Evolutionary conservation across 73 alveolate genomes (phyloP).

Genomic region (Symbiodinium natans): DNA sequence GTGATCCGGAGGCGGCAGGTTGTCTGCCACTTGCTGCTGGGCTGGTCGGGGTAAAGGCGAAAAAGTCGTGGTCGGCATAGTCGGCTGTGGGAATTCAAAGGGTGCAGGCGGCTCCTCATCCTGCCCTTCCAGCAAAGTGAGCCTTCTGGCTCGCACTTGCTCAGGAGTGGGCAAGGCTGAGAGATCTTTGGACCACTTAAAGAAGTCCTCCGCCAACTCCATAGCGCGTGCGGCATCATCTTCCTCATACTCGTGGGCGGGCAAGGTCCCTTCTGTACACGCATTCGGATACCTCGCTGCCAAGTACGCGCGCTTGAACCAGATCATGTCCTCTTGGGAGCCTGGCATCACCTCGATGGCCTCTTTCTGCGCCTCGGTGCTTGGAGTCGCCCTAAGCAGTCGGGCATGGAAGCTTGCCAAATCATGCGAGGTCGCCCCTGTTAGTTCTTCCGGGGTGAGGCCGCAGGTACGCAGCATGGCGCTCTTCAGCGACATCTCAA

Average conservation of each 20-base stretch:
- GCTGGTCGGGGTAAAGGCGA: neutral
- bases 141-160: neutral
- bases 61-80: neutral
- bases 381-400: neutral
- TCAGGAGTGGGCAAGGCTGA: neutral
- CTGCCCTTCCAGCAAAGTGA: neutral
- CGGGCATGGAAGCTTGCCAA: neutral
- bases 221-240: neutral
- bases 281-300: constrained; percentile 67
- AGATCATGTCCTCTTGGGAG: neutral
- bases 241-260: neutral
- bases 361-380: constrained; percentile 10
- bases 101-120: neutral
- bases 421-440: neutral
- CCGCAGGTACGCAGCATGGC: constrained; percentile 80
- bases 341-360: neutral
- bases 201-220: neutral
- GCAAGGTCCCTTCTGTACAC: neutral
- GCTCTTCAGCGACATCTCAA: neutral
- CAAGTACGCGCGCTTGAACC: constrained; percentile 48
- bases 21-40: no score
- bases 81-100: neutral
- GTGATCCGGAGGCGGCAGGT: neutral
- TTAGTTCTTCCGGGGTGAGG: neutral
- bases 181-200: no score